Percentiles rank a stretch among this genome's conserved stretches.
Conservation (phyloP, 345 rosid genomes). For the Camelina hispida region DNA sequence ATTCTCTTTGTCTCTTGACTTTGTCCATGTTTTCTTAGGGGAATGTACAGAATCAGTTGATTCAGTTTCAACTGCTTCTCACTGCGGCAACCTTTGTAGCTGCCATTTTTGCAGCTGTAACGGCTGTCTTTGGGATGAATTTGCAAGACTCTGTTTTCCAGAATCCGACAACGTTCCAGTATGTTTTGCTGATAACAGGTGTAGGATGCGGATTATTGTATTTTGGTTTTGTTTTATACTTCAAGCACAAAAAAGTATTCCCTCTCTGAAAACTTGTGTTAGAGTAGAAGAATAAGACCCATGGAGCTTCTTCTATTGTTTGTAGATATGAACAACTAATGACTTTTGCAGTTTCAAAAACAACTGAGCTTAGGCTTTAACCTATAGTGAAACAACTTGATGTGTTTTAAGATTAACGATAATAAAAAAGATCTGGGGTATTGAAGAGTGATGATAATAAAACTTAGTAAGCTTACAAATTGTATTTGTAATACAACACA, state of each 20-base stretch:
- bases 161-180: conserved; percentile 62
- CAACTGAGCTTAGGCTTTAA: conserved; percentile 16
- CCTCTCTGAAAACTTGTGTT: conserved; percentile 53
- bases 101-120: conserved; percentile 81
- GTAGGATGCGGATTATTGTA: conserved; percentile 59
- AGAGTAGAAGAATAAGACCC: neutral
- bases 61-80: conserved; percentile 92
- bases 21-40: conserved; percentile 57
- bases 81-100: conserved; percentile 94
- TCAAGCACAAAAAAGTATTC: conserved; percentile 82
- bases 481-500: too few relatives aligned
- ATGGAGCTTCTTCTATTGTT: conserved; percentile 20
- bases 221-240: conserved; percentile 68
- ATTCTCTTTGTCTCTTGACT: neutral
- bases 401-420: neutral
- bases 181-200: conserved; percentile 79
- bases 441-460: neutral
- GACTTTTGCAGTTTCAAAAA: neutral
- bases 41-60: conserved; percentile 90
- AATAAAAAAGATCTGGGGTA: neutral
- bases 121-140: conserved; percentile 93
- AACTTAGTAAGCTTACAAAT: neutral
- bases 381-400: neutral
- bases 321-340: conserved; percentile 26
- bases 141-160: conserved; percentile 69